Base-by-base conservation (phyloP, 371 early-diverging fungal species). In the Rhizopus sp. region DNA sequence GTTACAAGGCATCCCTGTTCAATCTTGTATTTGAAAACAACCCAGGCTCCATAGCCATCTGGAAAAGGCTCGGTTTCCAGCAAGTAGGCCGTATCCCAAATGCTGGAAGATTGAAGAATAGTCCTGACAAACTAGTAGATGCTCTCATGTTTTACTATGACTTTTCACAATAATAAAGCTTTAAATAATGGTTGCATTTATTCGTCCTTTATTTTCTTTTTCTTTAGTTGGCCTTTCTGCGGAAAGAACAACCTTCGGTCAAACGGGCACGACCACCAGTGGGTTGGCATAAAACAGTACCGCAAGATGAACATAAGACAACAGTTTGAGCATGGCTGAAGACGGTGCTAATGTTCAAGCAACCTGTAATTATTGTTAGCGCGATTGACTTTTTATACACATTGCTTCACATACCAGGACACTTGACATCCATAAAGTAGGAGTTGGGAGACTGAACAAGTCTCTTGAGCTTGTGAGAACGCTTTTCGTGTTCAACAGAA, bases 341-440 rank as follows among this genome's bases (percentile, higher is more conserved):
- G 62, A 98, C 94, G 59, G 95, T 92, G 72, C 96, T 98, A 75
- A 97, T 96, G 79, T 88, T 86, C 72, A 93, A 91, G 86, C 99
- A 99, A 55, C 94, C 95, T 84, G 57, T 42, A 53, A 31, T 23
- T 34, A 41, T 31, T 16, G 16, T 23, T 35, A 50, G 12, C 35
- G 7, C 41, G 13, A n/a, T 17, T 38, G 31, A 10, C 4, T 42
- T 16, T n/a, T 10, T n/a, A 9, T 44, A 12, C 1, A 12, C 48
- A 47, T 5, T 6, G 23, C 16, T 3, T 29, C 29, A 70, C 80
- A 61, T 82, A 91, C 93, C 93, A 57, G 91, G 87, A 90, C 99
- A 99, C 88, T 98, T 98, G 67, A 99, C 99, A 75, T 99, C 98
- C 98, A 99, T 99, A 86, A 99, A 99, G 91, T 90, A 99, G 45